These are phyloP conservation scores for Trichosporon asahii DNA, from an alignment of 1,284 basidiomycete genomes.

Conservation along the genomic window DNA sequence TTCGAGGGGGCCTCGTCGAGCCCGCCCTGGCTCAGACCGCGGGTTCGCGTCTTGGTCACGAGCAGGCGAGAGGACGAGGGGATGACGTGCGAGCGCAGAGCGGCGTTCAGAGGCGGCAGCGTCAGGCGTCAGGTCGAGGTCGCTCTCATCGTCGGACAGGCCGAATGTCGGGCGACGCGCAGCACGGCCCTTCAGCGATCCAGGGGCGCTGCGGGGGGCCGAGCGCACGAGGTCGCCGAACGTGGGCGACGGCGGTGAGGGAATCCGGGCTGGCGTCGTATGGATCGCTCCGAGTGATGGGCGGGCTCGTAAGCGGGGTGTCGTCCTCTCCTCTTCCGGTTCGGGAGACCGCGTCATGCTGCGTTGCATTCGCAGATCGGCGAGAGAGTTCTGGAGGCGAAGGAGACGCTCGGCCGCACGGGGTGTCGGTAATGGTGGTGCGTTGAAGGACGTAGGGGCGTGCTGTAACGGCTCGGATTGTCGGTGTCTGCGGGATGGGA, in stretches of 20 bases:
- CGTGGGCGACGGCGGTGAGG: slow-evolving; percentile 18
- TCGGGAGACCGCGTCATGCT: slow-evolving; percentile 5
- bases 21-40: neutral
- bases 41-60: slow-evolving; percentile 2
- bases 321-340: neutral
- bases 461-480: neutral
- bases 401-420: slow-evolving; percentile 24
- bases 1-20: neutral
- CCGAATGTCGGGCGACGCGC: neutral
- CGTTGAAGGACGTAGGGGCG: slow-evolving; percentile 1
- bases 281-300: slow-evolving; percentile 2
- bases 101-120: slow-evolving; percentile 32
- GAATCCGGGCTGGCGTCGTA: neutral
- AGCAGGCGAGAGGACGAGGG: slow-evolving; percentile 27
- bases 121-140: slow-evolving; percentile 35
- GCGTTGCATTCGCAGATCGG: slow-evolving; percentile 24
- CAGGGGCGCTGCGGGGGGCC: slow-evolving; percentile 10
- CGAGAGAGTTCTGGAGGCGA: slow-evolving; percentile 22
- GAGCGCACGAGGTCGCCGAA: slow-evolving; percentile 19
- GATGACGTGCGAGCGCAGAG: slow-evolving; percentile 35
- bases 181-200: neutral
- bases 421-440: neutral
- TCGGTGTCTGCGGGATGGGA: slow-evolving; percentile 4
- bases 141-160: slow-evolving; percentile 33
- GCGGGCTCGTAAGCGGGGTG: neutral